Base-by-base conservation (phyloP, 345 rosid species). In the Rhodamnia argentea region DNA sequence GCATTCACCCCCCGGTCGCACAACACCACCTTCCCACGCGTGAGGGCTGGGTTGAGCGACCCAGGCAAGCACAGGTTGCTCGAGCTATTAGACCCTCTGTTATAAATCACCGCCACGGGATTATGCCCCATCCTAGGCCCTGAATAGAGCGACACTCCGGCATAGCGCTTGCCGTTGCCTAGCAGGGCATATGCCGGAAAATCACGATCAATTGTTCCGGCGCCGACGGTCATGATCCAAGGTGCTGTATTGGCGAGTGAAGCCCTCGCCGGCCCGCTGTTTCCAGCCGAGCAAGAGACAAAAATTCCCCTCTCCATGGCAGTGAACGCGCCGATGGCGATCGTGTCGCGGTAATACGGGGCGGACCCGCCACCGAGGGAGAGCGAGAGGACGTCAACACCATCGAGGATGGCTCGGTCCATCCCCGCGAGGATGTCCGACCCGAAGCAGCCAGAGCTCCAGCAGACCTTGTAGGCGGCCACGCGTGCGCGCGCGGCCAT, bases 191-290 rank as follows among this genome's bases (percentile, higher is more conserved):
- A 91, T 32, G 99, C 98, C 4, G 96, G 97, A 55, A 96, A 94
- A 83, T 95, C 95, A 3, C 99, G 93, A 87, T 96, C 99, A 37
- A 96, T 82, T 4, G 98, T 95, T 10, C 98, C 96, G 3, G 99
- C 99, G 4, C 99, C 99, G 13, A 96, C 99, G 6, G 98, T 96
- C 95, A 94, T 91, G 55, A 95, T 93, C 99, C 99, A 96, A 1
- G 99, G 99, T 10, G 99, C 98, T 64, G 92, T 96, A 83, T 95
- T 96, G 5, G 98, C 96, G 14, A 97, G 86, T 0, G 96, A 88
- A 22, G 93, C 92, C 86, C 85, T 84, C 0, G 82, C 29, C 0
- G 99, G 99, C 40, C 99, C 99, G 60, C 94, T 89, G 85, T 97
- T 97, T 1, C 99, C 99, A 13, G 99, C 98, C 0, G 98, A 94